Base-by-base conservation (phyloP, 805 yeast genomes). In the Saccharomycopsis javanensis region DNA sequence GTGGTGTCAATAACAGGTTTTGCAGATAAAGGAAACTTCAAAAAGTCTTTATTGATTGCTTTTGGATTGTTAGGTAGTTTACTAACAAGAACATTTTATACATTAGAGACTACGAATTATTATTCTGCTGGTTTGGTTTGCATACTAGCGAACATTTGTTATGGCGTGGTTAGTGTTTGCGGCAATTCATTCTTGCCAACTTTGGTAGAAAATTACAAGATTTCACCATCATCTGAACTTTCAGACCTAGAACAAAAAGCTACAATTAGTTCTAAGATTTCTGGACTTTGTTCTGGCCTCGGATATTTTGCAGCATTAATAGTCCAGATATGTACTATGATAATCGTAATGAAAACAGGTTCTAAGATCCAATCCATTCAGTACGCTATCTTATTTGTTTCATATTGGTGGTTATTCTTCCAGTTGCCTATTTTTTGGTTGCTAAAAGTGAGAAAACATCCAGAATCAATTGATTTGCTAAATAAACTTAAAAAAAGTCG, bases 131-230 rank as follows among this genome's bases (percentile, higher is more conserved):
- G 85, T 0, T 23, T 79, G 0, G 68, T 83, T 15, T 85, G 87
- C 15, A 75, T 85, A 5, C 53, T 82, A 0, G 84, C 88, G 1
- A 86, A 85, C 64, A 74, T 85, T 15, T 79, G 86, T 23, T 86
- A 80, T 68, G 95, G 95, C 0, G 88, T 86, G 7, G 88, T 84
- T 2, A 83, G 83, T 56, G 92, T 86, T 10, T 85, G 90, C 62
- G 91, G 90, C 5, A 87, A 86, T 67, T 83, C 94, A 1, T 79
- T 80, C 62, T 67, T 86, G 48, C 90, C 94, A 0, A 73, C 79
- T 0, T 68, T 86, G 37, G 85, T 81, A 1, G 69, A 75, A 15
- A 76, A 77, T 57, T 72, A 72, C 53, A 57, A 70, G 23, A 20
- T 28, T 27, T 28, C 23, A 8, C 35, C 35, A 18, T 52, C 10